Base-by-base conservation (phyloP, 306 rosid species). In the Gleditsia sinensis region DNA sequence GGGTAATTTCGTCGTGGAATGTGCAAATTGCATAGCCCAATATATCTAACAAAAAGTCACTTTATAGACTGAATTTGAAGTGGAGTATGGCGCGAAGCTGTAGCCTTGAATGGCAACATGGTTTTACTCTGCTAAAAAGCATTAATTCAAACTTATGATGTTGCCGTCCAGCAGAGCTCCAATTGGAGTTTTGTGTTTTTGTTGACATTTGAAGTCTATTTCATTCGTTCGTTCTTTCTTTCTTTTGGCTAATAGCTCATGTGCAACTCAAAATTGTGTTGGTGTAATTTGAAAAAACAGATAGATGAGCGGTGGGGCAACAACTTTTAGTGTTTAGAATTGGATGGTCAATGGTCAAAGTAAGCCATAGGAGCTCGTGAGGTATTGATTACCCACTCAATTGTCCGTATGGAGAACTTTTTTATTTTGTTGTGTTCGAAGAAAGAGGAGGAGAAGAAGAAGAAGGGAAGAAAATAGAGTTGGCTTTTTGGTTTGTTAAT, bases 351-450 rank as follows among this genome's bases (percentile, higher is more conserved):
- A 79, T 30, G 76, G 80, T 79, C 78, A 85, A n/a, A 66, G 59
- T 30, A 80, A 69, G 28, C 74, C 32, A 50, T 51, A 34, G 54
- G 40, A 70, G 25, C 74, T 69, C 78, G 84, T 75, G 81, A 55
- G 84, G 34, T 62, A 54, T 71, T 77, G 79, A 84, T 84, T 77
- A 67, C 36, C 67, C 39, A 77, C 82, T 82, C 83, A 65, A 82
- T 79, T 46, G 74, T 75, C 72, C 60, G 51, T 67, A 74, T 63
- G 21, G 80, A 77, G 78, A 67, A 77, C 69, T 57, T 76, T 87
- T 73, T 57, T n/a, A n/a, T 4, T 36, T 21, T 45, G n/a, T 16
- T 13, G 66, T 3, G 5, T 68, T 82, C 21, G 81, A 75, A 81
- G 69, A 69, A 70, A 27, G 60, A 67, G 28, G 24, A 56, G 74